A percentile compares a stretch with the other conserved stretches of the same genome.
Conservation (phyloP, 2,329 filamentous ascomycete species). For the Trichoderma arundinaceum region DNA sequence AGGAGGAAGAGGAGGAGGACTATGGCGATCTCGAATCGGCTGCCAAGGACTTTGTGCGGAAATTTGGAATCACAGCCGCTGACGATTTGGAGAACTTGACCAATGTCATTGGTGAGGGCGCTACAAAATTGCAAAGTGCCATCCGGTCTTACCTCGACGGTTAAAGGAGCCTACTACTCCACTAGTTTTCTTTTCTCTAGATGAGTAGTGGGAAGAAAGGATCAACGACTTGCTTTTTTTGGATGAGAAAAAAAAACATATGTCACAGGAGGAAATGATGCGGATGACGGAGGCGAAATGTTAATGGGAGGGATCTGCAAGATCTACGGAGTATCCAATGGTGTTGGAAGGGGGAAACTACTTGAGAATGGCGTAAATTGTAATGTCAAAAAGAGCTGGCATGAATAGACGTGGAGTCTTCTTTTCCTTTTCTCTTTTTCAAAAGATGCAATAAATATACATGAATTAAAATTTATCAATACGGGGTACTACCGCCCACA, state of each 20-base stretch:
- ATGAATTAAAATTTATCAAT: not conserved
- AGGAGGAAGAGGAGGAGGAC: slow-evolving; percentile 78
- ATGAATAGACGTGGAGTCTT: slow-evolving; percentile 42
- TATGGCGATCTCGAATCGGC: slow-evolving; percentile 93
- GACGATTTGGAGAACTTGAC: slow-evolving; percentile 94
- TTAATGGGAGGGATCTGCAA: slow-evolving; percentile 22
- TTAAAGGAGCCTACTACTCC: slow-evolving; percentile 43
- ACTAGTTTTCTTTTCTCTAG: not conserved
- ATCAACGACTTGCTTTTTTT: slow-evolving; percentile 1
- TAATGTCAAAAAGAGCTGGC: slow-evolving; percentile 43
- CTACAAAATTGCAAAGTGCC: slow-evolving; percentile 78
- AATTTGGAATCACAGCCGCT: slow-evolving; percentile 92
- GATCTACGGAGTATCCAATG: slow-evolving; percentile 28
- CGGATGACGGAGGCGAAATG: slow-evolving; percentile 2
- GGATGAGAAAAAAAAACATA: slow-evolving; percentile 3
- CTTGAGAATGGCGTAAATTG: slow-evolving; percentile 40
- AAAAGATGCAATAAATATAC: not conserved
- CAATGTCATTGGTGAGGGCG: slow-evolving; percentile 82
- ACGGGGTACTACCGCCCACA: too few species aligned
- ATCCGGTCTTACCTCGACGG: slow-evolving; percentile 67
- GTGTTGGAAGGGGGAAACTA: slow-evolving; percentile 34
- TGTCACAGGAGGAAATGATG: slow-evolving; percentile 13
- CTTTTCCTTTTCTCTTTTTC: not conserved
- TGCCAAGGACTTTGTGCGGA: slow-evolving; percentile 93
- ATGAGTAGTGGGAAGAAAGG: not conserved